Evolutionary conservation across 495 filamentous ascomycete species (phyloP).

Genomic region (Hypoxylon fuscum): DNA sequence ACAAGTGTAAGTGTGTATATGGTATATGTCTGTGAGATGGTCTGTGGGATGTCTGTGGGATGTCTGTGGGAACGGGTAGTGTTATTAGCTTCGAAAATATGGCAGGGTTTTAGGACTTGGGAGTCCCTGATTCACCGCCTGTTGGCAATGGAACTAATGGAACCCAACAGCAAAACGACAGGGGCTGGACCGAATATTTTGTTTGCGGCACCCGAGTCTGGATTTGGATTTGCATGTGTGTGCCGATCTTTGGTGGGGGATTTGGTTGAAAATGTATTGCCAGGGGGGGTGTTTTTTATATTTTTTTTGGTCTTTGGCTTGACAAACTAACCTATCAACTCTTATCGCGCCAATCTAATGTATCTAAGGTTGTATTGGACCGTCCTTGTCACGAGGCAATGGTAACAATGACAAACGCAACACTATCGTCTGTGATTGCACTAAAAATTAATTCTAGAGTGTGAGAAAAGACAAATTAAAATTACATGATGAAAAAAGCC

Average conservation of each 20-base stretch:
- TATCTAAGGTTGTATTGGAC: slow-evolving; percentile 23
- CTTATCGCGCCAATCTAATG: slow-evolving; percentile 1
- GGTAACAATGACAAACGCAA: too few relatives aligned
- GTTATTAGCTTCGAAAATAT: slow-evolving; percentile 14
- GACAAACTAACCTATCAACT: slow-evolving; percentile 26
- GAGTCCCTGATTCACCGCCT: slow-evolving; percentile 35
- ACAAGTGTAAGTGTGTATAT: too few relatives aligned
- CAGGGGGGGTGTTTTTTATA: too few relatives aligned
- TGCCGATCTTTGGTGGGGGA: slow-evolving; percentile 36
- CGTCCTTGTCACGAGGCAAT: slow-evolving; percentile 23
- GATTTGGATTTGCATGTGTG: slow-evolving; percentile 29
- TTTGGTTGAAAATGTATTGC: too few relatives aligned
- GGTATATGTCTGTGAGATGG: slow-evolving; percentile 25
- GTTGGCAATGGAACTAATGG: slow-evolving; percentile 40
- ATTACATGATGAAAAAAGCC: slow-evolving; percentile 20
- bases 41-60: too few relatives aligned
- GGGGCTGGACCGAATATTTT: slow-evolving; percentile 21
- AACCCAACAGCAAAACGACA: slow-evolving; percentile 29
- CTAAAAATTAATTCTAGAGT: slow-evolving; percentile 9
- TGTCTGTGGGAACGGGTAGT: slow-evolving; percentile 32
- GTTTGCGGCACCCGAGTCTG: slow-evolving; percentile 18
- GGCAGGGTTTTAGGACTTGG: slow-evolving; percentile 25
- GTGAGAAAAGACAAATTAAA: slow-evolving; percentile 12
- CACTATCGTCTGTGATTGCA: slow-evolving; percentile 2
- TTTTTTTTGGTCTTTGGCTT: too few relatives aligned